These are phyloP conservation scores for Plasmodium falciparum DNA, from an alignment of 169 alveolate species.

Conservation along the genomic window DNA sequence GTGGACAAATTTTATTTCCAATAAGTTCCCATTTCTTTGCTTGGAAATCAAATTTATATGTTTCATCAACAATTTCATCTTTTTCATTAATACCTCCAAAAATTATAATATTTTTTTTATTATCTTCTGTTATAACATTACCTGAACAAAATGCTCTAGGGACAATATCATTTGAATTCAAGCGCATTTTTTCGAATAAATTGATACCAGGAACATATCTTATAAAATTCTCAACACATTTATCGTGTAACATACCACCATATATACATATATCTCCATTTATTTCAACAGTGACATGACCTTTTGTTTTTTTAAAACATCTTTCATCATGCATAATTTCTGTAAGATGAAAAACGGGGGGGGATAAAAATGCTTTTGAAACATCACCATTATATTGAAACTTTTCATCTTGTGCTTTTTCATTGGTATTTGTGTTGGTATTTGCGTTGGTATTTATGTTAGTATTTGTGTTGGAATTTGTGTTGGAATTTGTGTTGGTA, in stretches of 20 bases:
- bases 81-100: constrained; percentile 74
- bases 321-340: constrained; percentile 73
- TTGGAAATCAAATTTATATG: constrained; percentile 66
- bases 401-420: too few species aligned
- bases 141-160: constrained; percentile 71
- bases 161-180: constrained; percentile 48
- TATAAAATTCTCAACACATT: constrained; percentile 64
- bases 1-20: constrained; percentile 11
- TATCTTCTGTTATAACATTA: constrained; percentile 62
- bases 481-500: too few species aligned
- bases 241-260: constrained; percentile 61
- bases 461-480: too few species aligned
- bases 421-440: neutral
- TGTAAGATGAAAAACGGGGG: constrained; percentile 74
- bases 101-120: constrained; percentile 34
- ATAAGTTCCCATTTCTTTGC: constrained; percentile 69
- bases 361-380: constrained; percentile 68
- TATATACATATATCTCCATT: constrained; percentile 76
- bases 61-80: constrained; percentile 49
- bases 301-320: constrained; percentile 69
- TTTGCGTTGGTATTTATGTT: too few species aligned
- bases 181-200: constrained; percentile 64
- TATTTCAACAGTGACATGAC: constrained; percentile 69
- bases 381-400: constrained; percentile 5
- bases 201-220: constrained; percentile 77